A percentile compares a stretch with the other conserved stretches of the same genome.
Evolutionary conservation across 2,329 filamentous ascomycete genomes (phyloP).

Genomic region (Sporothrix dimorphospora): DNA sequence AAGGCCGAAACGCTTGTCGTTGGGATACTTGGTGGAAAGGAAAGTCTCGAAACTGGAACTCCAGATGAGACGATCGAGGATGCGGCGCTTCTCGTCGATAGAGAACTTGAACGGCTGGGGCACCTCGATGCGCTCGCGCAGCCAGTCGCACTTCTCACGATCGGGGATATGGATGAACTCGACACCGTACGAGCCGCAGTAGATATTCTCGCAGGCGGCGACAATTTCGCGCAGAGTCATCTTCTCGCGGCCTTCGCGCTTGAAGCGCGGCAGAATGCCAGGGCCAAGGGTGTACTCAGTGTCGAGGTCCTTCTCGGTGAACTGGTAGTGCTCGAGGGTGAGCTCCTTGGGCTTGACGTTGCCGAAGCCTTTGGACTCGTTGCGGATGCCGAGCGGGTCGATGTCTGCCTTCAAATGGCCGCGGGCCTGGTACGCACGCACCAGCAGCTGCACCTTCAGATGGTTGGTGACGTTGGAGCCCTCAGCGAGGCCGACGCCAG

Average conservation of each 20-base stretch:
- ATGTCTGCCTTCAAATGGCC: slow-evolving; percentile 99
- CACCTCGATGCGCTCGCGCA: slow-evolving; percentile 91
- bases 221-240: slow-evolving; percentile 97
- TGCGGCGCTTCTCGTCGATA: slow-evolving; percentile 96
- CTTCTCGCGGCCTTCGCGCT: slow-evolving; percentile 83
- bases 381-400: slow-evolving; percentile 91
- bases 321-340: slow-evolving; percentile 90
- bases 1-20: slow-evolving; percentile 98
- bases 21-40: slow-evolving; percentile 95
- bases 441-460: slow-evolving; percentile 95
- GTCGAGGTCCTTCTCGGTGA: slow-evolving; percentile 91
- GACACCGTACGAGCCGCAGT: slow-evolving; percentile 95
- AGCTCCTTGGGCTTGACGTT: slow-evolving; percentile 91
- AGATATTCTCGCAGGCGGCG: slow-evolving; percentile 88
- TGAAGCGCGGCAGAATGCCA: slow-evolving; percentile 93
- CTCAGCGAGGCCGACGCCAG: slow-evolving; percentile 65
- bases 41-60: slow-evolving; percentile 96
- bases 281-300: slow-evolving; percentile 90
- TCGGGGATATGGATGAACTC: slow-evolving; percentile 99
- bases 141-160: slow-evolving; percentile 96
- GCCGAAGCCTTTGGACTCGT: slow-evolving; percentile 79
- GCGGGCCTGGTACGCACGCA: slow-evolving; percentile 95
- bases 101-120: slow-evolving; percentile 96
- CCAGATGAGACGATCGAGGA: slow-evolving; percentile 97
- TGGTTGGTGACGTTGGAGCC: slow-evolving; percentile 91